Conservation (phyloP, 441 rosid species). For the Populus hybrid region DNA sequence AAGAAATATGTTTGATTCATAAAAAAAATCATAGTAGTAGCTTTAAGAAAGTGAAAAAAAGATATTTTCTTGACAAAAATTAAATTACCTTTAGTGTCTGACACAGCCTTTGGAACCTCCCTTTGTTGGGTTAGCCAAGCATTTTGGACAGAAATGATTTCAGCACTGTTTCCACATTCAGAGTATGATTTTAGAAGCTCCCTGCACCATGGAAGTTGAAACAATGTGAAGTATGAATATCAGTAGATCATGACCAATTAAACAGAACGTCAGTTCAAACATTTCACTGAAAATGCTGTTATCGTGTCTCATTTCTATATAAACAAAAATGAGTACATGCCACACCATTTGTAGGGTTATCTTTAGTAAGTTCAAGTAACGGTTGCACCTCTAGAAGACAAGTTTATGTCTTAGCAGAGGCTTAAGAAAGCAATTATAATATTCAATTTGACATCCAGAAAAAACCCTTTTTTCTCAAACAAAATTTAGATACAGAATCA, state of each 20-base stretch:
- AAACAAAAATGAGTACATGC: background rate
- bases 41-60: background rate
- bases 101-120: slow-evolving; percentile 47
- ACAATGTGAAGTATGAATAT: background rate
- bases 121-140: slow-evolving; percentile 82
- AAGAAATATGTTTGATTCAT: background rate
- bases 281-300: background rate
- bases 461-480: background rate
- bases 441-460: background rate
- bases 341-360: background rate
- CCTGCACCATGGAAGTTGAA: slow-evolving; percentile 37
- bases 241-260: background rate
- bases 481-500: background rate
- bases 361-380: background rate
- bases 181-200: slow-evolving; percentile 84
- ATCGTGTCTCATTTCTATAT: background rate
- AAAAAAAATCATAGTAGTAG: background rate
- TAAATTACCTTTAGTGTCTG: slow-evolving; percentile 42
- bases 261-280: background rate
- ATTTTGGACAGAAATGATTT: slow-evolving; percentile 75
- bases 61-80: background rate
- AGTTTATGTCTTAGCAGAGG: background rate
- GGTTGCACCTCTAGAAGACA: background rate
- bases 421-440: background rate
- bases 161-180: slow-evolving; percentile 68